Percentiles rank a stretch among this genome's conserved stretches.
Evolutionary conservation across 169 alveolate species (phyloP).

Genomic region (Ichthyophthirius multifiliis): DNA sequence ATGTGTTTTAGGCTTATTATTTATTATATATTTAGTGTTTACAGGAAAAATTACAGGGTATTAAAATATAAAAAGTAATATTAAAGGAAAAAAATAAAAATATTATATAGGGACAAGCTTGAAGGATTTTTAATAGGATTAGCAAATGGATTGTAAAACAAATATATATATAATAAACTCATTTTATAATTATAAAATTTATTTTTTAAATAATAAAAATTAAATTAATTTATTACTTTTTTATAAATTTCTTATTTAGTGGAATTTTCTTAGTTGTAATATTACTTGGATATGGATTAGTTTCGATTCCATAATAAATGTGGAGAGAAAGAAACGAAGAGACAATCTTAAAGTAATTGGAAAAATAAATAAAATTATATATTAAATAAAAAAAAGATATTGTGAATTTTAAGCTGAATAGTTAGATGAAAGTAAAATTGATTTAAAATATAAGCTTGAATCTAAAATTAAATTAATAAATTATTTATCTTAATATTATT

Average conservation of each 20-base stretch:
- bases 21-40: conserved; percentile 14
- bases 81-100: too few species aligned
- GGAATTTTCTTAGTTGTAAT: conserved; percentile 47
- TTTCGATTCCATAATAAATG: conserved; percentile 50
- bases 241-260: too few species aligned
- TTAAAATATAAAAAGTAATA: neutral
- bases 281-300: conserved; percentile 59
- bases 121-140: conserved; percentile 17
- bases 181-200: neutral
- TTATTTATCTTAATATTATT: neutral
- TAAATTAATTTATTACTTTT: too few species aligned
- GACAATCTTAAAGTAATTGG: neutral
- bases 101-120: neutral
- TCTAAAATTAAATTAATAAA: neutral
- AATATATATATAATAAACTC: neutral
- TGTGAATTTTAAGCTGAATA: conserved; percentile 2
- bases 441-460: conserved; percentile 1
- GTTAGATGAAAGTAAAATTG: conserved; percentile 5
- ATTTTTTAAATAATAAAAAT: neutral
- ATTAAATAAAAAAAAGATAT: neutral
- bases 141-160: conserved; percentile 27
- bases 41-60: conserved; percentile 14
- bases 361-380: neutral
- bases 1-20: neutral
- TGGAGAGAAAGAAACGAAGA: conserved; percentile 31